phyloP scores from a whole-genome alignment of 2,329 filamentous ascomycete genomes.

The Didymella pinodella region DNA sequence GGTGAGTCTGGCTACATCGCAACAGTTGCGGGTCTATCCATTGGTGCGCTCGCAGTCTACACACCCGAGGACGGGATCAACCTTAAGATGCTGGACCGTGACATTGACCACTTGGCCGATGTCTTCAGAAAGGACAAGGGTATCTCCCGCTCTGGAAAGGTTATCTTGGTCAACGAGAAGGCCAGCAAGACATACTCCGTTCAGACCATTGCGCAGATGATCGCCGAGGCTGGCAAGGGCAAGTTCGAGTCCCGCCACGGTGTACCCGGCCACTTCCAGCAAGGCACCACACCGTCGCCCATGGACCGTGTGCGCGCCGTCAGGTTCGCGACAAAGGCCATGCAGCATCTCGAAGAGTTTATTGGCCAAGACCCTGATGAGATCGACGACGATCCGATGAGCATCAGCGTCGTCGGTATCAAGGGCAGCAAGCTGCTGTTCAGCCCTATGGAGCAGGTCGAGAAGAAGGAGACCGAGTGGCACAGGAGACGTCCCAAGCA shows the following conservation, averaged over 20 bases:
- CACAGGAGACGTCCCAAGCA: conserved; percentile 81
- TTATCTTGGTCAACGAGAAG: conserved; percentile 97
- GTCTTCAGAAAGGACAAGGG: conserved; percentile 87
- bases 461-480: conserved; percentile 90
- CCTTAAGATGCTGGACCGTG: conserved; percentile 88
- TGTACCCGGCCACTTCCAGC: conserved; percentile 55
- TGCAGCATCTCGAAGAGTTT: conserved; percentile 86
- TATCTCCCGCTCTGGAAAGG: conserved; percentile 86
- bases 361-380: conserved; percentile 69
- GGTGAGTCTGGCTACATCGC: conserved; percentile 94
- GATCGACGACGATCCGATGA: conserved; percentile 76
- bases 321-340: conserved; percentile 89
- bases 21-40: conserved; percentile 86
- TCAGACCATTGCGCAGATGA: conserved; percentile 93
- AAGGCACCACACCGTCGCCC: conserved; percentile 69
- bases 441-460: conserved; percentile 78
- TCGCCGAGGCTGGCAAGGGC: conserved; percentile 89
- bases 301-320: conserved; percentile 97
- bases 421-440: conserved; percentile 91
- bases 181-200: conserved; percentile 89
- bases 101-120: conserved; percentile 87
- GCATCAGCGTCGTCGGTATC: conserved; percentile 86
- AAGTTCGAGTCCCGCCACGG: conserved; percentile 92
- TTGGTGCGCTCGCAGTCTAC: conserved; percentile 92
- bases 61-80: conserved; percentile 96